These are phyloP conservation scores for Dictyostelium brefeldianum DNA, from an alignment of 78 protist genomes.

Conservation along the genomic window DNA sequence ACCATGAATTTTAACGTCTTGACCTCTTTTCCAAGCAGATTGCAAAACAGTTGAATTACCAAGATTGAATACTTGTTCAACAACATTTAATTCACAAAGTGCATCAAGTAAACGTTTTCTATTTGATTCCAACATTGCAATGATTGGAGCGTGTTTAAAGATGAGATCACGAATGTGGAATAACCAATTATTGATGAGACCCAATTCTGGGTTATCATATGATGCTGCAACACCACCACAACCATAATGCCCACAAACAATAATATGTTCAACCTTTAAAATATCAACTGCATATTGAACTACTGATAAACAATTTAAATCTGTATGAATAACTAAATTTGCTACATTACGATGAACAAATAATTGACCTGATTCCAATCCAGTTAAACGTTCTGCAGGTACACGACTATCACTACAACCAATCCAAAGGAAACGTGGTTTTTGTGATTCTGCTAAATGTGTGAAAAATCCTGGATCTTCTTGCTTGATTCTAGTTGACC, in stretches of 20 bases:
- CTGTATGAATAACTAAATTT: constrained; percentile 90
- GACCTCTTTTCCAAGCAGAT: constrained; percentile 71
- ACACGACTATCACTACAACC: constrained; percentile 97
- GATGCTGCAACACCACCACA: constrained; percentile 92
- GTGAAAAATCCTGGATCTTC: constrained; percentile 88
- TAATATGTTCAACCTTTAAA: constrained; percentile 92
- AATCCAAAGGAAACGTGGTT: constrained; percentile 93
- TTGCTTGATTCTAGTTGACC: constrained; percentile 67
- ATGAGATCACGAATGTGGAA: constrained; percentile 85
- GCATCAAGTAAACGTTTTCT: constrained; percentile 42
- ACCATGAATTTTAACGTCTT: constrained; percentile 81
- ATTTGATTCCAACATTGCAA: constrained; percentile 41
- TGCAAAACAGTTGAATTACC: constrained; percentile 88
- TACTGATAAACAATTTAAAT: constrained; percentile 87
- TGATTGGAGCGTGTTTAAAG: constrained; percentile 29
- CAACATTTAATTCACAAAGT: constrained; percentile 91
- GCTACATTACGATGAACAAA: constrained; percentile 97
- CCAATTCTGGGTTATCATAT: constrained; percentile 32
- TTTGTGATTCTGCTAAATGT: constrained; percentile 59
- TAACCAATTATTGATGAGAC: constrained; percentile 94
- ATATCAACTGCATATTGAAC: constrained; percentile 92
- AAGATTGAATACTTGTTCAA: constrained; percentile 89
- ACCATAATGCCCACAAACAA: constrained; percentile 96
- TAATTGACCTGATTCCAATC: constrained; percentile 87
- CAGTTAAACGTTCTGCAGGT: constrained; percentile 89